These are phyloP conservation scores for Plasmodium ovale DNA, from an alignment of 169 alveolate genomes.

Conservation along the genomic window DNA sequence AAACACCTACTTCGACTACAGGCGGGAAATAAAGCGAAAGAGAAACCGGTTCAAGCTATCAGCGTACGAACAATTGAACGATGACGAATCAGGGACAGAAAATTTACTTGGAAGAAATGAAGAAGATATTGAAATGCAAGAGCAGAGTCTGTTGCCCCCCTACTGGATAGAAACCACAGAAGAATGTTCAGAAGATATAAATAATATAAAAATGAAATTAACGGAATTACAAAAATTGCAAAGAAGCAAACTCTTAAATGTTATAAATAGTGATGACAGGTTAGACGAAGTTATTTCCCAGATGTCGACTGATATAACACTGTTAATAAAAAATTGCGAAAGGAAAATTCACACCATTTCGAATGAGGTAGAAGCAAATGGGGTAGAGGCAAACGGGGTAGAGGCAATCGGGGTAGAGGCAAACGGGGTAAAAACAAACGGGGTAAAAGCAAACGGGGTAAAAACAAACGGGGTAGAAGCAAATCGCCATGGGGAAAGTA, in stretches of 20 bases:
- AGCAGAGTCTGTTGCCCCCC: slow-evolving; percentile 77
- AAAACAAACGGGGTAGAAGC: slow-evolving; percentile 1
- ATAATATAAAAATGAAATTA: slow-evolving; percentile 68
- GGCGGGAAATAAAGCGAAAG: slow-evolving; percentile 60
- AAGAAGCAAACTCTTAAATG: slow-evolving; percentile 76
- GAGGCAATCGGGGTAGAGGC: no score
- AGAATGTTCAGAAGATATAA: slow-evolving; percentile 80
- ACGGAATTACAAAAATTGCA: slow-evolving; percentile 77
- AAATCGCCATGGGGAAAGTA: neutral
- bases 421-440: no score
- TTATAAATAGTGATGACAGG: slow-evolving; percentile 70
- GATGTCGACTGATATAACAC: slow-evolving; percentile 47
- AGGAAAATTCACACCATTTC: slow-evolving; percentile 53
- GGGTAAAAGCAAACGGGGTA: no score
- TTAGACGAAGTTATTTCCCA: slow-evolving; percentile 66
- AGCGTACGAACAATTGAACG: slow-evolving; percentile 68
- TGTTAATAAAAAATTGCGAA: slow-evolving; percentile 51
- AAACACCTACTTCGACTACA: slow-evolving; percentile 60
- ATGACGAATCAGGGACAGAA: slow-evolving; percentile 65
- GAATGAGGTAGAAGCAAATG: neutral
- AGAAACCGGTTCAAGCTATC: slow-evolving; percentile 57
- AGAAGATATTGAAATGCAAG: slow-evolving; percentile 77
- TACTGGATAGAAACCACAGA: slow-evolving; percentile 78
- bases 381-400: no score
- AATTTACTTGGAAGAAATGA: neutral